Evolutionary conservation across 352 stramenopile genomes (phyloP).

Genomic region (Globisporangium middletonii): DNA sequence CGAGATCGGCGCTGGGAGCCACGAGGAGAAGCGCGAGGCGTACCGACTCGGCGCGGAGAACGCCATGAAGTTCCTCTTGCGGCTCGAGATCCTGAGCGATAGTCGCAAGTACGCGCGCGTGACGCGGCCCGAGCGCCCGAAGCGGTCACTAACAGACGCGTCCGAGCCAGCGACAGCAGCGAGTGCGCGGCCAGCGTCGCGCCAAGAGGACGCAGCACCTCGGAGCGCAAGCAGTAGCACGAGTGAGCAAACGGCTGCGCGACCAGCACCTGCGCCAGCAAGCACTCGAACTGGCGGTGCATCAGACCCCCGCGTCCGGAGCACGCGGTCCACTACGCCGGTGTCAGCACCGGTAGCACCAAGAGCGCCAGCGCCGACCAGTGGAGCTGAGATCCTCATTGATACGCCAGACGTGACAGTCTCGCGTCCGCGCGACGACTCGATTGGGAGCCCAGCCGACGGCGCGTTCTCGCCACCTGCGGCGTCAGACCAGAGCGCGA

Average conservation of each 20-base stretch:
- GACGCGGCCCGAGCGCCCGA: no score
- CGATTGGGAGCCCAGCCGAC: conserved; percentile 6
- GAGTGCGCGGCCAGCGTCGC: not conserved
- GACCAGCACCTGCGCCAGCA: not conserved
- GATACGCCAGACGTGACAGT: conserved; percentile 7
- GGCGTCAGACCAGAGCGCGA: conserved; percentile 9
- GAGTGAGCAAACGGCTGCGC: not conserved
- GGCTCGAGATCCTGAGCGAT: conserved; percentile 14
- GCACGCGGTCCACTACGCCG: not conserved
- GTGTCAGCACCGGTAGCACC: not conserved
- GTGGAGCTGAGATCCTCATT: conserved; percentile 1
- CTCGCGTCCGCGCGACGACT: conserved; percentile 3
- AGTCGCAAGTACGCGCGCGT: conserved; percentile 2
- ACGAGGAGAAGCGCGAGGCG: conserved; percentile 42
- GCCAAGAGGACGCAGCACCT: not conserved
- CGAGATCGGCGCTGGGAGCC: conserved; percentile 62
- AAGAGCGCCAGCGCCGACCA: not conserved
- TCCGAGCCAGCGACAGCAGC: not conserved
- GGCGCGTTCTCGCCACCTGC: conserved; percentile 9
- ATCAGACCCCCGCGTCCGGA: not conserved
- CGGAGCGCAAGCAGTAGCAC: not conserved
- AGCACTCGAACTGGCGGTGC: no score
- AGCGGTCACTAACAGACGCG: not conserved
- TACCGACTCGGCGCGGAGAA: conserved; percentile 36
- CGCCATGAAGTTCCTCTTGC: conserved; percentile 38